phyloP scores from a whole-genome alignment of 2,329 filamentous ascomycete species.

The Clarireedia paspali region DNA sequence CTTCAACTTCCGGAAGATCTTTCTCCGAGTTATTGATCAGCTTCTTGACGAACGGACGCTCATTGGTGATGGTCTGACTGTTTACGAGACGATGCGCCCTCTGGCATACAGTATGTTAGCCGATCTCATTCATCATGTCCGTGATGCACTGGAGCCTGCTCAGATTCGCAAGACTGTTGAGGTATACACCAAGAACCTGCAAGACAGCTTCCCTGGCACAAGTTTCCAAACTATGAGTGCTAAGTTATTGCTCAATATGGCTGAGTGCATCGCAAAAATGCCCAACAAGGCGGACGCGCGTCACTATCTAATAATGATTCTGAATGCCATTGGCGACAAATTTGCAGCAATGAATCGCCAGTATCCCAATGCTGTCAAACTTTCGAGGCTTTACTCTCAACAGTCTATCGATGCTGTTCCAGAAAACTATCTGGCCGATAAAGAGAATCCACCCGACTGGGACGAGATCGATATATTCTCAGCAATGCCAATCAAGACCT shows the following conservation, averaged over 20 bases:
- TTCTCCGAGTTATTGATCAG: slow-evolving; percentile 89
- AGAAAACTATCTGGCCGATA: slow-evolving; percentile 80
- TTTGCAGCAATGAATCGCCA: slow-evolving; percentile 97
- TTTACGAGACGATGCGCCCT: slow-evolving; percentile 93
- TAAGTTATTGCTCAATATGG: slow-evolving; percentile 94
- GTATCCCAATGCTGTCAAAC: slow-evolving; percentile 89
- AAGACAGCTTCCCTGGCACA: slow-evolving; percentile 92
- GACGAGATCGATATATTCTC: slow-evolving; percentile 97
- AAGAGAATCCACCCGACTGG: slow-evolving; percentile 79
- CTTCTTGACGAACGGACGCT: slow-evolving; percentile 88
- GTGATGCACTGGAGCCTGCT: slow-evolving; percentile 77
- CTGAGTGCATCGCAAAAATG: slow-evolving; percentile 91
- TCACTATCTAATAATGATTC: slow-evolving; percentile 92
- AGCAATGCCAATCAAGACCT: slow-evolving; percentile 92
- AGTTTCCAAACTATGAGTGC: slow-evolving; percentile 99
- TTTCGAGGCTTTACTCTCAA: slow-evolving; percentile 69
- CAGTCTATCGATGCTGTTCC: slow-evolving; percentile 54
- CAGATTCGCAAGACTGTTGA: slow-evolving; percentile 95
- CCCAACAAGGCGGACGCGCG: slow-evolving; percentile 89
- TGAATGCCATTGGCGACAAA: slow-evolving; percentile 97
- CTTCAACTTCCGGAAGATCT: slow-evolving; percentile 95
- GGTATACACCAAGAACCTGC: slow-evolving; percentile 92
- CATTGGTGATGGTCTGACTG: slow-evolving; percentile 91
- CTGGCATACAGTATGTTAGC: slow-evolving; percentile 97
- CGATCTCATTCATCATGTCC: slow-evolving; percentile 93